Evolutionary conservation across 2,329 filamentous ascomycete genomes (phyloP).

Genomic region (Fusarium redolens): DNA sequence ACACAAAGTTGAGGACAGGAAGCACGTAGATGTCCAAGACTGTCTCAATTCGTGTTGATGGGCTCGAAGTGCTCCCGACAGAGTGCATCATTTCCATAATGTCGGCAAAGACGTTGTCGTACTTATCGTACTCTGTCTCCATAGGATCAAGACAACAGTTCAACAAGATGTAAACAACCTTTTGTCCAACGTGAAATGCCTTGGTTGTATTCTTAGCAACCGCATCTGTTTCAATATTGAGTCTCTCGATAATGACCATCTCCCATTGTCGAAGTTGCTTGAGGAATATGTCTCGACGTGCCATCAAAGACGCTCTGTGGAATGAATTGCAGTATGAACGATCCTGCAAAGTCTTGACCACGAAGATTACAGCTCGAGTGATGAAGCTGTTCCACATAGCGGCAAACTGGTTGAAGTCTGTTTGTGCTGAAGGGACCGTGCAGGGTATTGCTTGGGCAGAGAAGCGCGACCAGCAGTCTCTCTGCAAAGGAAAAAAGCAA

Average conservation of each 20-base stretch:
- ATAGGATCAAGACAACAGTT: not conserved
- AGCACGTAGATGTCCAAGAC: not conserved
- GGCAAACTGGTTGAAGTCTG: not conserved
- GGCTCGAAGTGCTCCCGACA: not conserved
- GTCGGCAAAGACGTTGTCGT: not conserved
- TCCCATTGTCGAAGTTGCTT: not conserved
- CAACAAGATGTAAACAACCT: not conserved
- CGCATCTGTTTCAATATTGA: accelerated
- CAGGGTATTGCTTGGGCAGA: not conserved
- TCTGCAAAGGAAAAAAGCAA: not conserved
- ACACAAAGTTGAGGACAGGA: not conserved
- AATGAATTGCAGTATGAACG: not conserved
- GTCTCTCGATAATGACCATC: not conserved
- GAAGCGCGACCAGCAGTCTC: not conserved
- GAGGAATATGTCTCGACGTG: not conserved
- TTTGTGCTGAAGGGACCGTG: not conserved
- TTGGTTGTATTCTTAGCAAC: not conserved
- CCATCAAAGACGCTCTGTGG: not conserved
- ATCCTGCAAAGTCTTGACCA: not conserved
- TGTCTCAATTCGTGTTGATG: not conserved
- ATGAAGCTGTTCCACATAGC: not conserved
- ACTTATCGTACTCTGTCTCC: not conserved
- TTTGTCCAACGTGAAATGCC: not conserved
- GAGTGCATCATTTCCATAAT: not conserved
- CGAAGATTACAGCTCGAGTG: not conserved